These are phyloP conservation scores for Brasilioporus rufonigricans DNA, from an alignment of 768 basidiomycete species.

Conservation along the genomic window DNA sequence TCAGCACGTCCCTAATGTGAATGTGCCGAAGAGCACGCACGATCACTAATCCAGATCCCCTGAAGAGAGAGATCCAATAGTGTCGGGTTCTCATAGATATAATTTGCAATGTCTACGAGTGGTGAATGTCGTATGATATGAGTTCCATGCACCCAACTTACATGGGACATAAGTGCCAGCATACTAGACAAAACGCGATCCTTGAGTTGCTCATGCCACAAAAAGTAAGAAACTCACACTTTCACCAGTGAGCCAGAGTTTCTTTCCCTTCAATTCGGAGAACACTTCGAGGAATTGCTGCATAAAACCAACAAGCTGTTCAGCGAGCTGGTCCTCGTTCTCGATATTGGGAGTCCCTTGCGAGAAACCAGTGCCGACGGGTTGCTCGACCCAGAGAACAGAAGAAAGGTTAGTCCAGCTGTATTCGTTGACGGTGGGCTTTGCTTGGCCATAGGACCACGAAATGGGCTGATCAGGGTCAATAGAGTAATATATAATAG, in stretches of 20 bases:
- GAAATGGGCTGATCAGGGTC: slow-evolving; percentile 51
- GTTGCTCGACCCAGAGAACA: slow-evolving; percentile 74
- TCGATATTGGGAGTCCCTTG: slow-evolving; percentile 64
- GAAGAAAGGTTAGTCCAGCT: slow-evolving; percentile 83
- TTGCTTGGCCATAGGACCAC: slow-evolving; percentile 63
- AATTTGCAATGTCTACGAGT: slow-evolving; percentile 66
- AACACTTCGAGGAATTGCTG: slow-evolving; percentile 77
- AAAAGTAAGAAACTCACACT: slow-evolving; percentile 52
- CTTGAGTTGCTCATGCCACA: background rate
- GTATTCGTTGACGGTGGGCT: slow-evolving; percentile 59
- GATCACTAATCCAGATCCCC: slow-evolving; percentile 73
- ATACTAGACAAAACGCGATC: slow-evolving; percentile 42
- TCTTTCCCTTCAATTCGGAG: slow-evolving; percentile 68
- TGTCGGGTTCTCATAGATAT: slow-evolving; percentile 58
- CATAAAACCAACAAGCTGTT: slow-evolving; percentile 54
- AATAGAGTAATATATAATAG: slow-evolving; percentile 18
- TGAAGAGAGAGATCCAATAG: slow-evolving; percentile 55
- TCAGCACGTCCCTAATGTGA: background rate
- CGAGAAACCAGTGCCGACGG: slow-evolving; percentile 77
- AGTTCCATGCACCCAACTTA: slow-evolving; percentile 26
- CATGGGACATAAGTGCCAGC: slow-evolving; percentile 69
- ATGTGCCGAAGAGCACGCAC: slow-evolving; percentile 37
- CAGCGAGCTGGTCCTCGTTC: slow-evolving; percentile 58
- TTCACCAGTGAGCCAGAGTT: slow-evolving; percentile 68
- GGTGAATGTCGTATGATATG: background rate